Evolutionary conservation across 805 yeast genomes (phyloP).

Genomic region (Teunomyces panamensis): DNA sequence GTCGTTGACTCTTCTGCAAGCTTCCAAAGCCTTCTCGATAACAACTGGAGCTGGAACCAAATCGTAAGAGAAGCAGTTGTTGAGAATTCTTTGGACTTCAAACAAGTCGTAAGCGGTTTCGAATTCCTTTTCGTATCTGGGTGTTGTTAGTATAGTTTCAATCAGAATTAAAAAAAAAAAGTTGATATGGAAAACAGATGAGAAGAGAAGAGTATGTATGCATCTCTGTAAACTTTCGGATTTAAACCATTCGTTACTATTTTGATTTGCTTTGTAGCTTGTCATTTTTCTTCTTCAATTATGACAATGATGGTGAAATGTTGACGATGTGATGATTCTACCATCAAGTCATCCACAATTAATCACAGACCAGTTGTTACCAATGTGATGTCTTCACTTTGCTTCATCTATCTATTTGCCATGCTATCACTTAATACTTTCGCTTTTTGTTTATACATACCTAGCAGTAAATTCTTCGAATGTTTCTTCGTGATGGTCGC

Average conservation of each 20-base stretch:
- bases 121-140: constrained; percentile 89
- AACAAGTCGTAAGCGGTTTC: constrained; percentile 70
- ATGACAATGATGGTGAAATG: no score
- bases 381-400: not conserved
- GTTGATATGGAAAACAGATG: not conserved
- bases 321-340: no score
- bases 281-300: no score
- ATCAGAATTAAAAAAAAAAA: not conserved
- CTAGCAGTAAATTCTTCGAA: constrained; percentile 90
- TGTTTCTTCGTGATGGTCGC: constrained; percentile 81
- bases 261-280: no score
- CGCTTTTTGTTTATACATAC: constrained; percentile 33
- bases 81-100: constrained; percentile 77
- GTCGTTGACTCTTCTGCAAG: constrained; percentile 98
- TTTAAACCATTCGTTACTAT: no score
- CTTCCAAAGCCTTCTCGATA: constrained; percentile 91
- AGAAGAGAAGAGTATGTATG: not conserved
- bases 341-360: no score
- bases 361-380: no score
- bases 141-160: constrained; percentile 23
- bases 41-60: constrained; percentile 98
- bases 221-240: not conserved
- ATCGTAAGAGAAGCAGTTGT: constrained; percentile 98
- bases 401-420: not conserved
- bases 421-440: not conserved